These are phyloP conservation scores for Sanguinoderma infundibulare DNA, from an alignment of 1,284 basidiomycete genomes.

Conservation along the genomic window DNA sequence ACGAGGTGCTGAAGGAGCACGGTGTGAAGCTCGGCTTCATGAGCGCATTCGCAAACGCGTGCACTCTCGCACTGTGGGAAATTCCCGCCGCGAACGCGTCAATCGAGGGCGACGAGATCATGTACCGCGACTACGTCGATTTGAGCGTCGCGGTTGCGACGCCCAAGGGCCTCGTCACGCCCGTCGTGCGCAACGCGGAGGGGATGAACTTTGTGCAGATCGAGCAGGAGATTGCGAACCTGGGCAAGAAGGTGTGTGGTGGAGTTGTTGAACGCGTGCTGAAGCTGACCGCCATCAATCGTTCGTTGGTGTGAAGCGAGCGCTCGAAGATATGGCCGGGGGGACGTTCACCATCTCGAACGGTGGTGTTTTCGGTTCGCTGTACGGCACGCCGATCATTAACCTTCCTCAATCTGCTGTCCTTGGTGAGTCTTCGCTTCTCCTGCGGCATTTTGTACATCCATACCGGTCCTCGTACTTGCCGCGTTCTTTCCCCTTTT, in stretches of 20 bases:
- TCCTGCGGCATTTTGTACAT: not conserved
- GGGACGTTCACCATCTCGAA: conserved; percentile 99
- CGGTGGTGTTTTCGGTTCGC: conserved; percentile 97
- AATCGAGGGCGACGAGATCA: conserved; percentile 95
- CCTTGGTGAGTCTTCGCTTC: conserved; percentile 57
- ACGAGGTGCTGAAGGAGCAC: conserved; percentile 88
- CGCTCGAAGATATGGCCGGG: conserved; percentile 96
- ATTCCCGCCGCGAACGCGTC: conserved; percentile 95
- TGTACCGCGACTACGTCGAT: conserved; percentile 96
- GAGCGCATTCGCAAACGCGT: conserved; percentile 95
- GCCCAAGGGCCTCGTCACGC: conserved; percentile 96
- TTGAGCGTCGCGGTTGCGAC: conserved; percentile 96
- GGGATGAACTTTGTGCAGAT: conserved; percentile 88
- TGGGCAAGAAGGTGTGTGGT: conserved; percentile 86
- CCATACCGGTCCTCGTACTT: conserved; percentile 2
- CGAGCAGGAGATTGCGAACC: conserved; percentile 88
- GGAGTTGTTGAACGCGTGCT: not conserved
- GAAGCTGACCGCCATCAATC: not conserved
- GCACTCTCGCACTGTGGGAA: conserved; percentile 86
- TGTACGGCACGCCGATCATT: conserved; percentile 97
- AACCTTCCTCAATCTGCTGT: conserved; percentile 97
- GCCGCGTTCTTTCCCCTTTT: not conserved
- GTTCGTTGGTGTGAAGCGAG: conserved; percentile 67
- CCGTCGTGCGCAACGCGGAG: conserved; percentile 93
- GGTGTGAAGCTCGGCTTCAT: conserved; percentile 99